A percentile compares a stretch with the other conserved stretches of the same genome.
These are phyloP conservation scores for Paramecium sexaurelia DNA, from an alignment of 73 alveolate genomes.

Conservation along the genomic window DNA sequence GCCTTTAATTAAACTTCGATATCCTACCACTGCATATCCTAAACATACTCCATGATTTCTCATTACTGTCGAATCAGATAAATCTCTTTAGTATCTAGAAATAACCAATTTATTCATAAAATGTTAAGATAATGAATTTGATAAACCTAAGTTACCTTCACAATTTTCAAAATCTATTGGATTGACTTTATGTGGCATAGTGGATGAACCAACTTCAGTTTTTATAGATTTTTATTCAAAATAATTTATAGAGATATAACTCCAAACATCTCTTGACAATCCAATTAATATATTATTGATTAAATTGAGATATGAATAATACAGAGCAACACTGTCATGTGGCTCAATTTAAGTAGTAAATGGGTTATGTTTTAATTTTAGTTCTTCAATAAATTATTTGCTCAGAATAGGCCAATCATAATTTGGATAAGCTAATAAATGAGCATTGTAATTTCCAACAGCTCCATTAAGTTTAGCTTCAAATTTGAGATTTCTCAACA, in stretches of 20 bases:
- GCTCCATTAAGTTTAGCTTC: slow-evolving; percentile 96
- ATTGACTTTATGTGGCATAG: slow-evolving; percentile 95
- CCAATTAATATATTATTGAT: slow-evolving; percentile 83
- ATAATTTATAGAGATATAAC: slow-evolving; percentile 83
- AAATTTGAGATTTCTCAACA: slow-evolving; percentile 70
- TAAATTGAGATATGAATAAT: slow-evolving; percentile 68
- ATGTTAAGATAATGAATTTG: slow-evolving; percentile 75
- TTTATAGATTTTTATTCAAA: slow-evolving; percentile 76
- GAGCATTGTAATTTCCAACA: slow-evolving; percentile 94
- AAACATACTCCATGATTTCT: slow-evolving; percentile 89
- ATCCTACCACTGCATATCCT: slow-evolving; percentile 78
- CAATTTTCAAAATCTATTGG: slow-evolving; percentile 95
- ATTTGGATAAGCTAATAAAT: slow-evolving; percentile 87
- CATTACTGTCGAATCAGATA: slow-evolving; percentile 93
- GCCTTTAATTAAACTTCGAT: slow-evolving; percentile 78
- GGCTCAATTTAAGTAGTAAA: slow-evolving; percentile 92
- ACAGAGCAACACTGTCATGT: slow-evolving; percentile 86
- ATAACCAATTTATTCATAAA: slow-evolving; percentile 85
- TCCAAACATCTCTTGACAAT: slow-evolving; percentile 91
- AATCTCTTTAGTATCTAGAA: slow-evolving; percentile 89
- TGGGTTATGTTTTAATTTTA: slow-evolving; percentile 87
- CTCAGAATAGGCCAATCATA: slow-evolving; percentile 82
- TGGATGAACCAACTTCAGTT: slow-evolving; percentile 92
- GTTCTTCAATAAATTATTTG: slow-evolving; percentile 78
- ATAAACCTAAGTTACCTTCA: slow-evolving; percentile 93